Evolutionary conservation across 805 yeast species (phyloP).

Genomic region (Lachancea meyersii): DNA sequence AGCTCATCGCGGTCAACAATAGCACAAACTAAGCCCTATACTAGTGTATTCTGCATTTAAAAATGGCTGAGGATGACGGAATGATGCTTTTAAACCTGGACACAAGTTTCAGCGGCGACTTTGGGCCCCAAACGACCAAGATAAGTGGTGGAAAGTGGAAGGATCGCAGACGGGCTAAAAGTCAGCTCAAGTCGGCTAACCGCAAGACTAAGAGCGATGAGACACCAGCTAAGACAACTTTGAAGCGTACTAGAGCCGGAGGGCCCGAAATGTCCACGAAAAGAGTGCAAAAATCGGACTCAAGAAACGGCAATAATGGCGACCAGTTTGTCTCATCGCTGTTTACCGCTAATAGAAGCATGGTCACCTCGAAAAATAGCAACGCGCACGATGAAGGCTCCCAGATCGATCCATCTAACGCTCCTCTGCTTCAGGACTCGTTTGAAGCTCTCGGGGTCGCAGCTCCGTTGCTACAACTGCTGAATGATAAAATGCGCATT

Average conservation of each 20-base stretch:
- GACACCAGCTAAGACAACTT: neutral
- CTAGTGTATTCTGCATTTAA: neutral
- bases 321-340: slow-evolving; percentile 74
- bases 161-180: slow-evolving; percentile 61
- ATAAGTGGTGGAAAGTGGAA: slow-evolving; percentile 77
- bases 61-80: slow-evolving; percentile 32
- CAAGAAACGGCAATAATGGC: slow-evolving; percentile 1
- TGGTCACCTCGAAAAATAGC: slow-evolving; percentile 31
- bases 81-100: slow-evolving; percentile 65
- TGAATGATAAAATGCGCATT: slow-evolving; percentile 50
- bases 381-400: slow-evolving; percentile 35
- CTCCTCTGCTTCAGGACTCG: slow-evolving; percentile 60
- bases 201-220: neutral
- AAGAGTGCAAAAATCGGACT: neutral
- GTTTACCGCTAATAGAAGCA: slow-evolving; percentile 64
- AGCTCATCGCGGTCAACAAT: slow-evolving; percentile 1
- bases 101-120: slow-evolving; percentile 32
- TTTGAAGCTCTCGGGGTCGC: slow-evolving; percentile 69
- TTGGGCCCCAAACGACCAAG: slow-evolving; percentile 30
- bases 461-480: slow-evolving; percentile 44
- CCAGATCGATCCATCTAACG: slow-evolving; percentile 62
- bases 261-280: neutral
- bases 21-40: neutral
- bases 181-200: slow-evolving; percentile 37
- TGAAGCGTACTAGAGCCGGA: neutral